Evolutionary conservation across 495 filamentous ascomycete genomes (phyloP).

Genomic region (Podospora sp.): DNA sequence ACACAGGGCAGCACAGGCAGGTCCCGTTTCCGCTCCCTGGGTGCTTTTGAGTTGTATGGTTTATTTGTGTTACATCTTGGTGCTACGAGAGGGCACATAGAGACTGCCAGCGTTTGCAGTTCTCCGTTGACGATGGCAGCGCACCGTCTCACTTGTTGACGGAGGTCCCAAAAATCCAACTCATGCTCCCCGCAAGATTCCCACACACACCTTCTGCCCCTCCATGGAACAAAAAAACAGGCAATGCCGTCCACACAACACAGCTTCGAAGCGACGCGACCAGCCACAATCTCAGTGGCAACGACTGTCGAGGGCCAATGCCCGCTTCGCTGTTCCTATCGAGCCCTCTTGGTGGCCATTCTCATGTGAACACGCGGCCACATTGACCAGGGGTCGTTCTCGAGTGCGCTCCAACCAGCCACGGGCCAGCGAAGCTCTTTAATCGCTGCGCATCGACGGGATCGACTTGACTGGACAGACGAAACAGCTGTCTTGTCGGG

Average conservation of each 20-base stretch:
- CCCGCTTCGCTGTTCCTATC: not conserved
- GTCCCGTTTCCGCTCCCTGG: too few species aligned
- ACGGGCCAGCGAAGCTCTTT: not conserved
- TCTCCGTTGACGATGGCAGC: too few species aligned
- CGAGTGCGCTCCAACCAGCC: constrained; percentile 10
- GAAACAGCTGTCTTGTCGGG: constrained; percentile 1
- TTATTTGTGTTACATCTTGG: too few species aligned
- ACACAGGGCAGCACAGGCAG: too few species aligned
- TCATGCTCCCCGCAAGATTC: not conserved
- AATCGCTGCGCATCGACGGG: not conserved
- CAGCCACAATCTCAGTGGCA: constrained; percentile 3
- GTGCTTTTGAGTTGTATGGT: too few species aligned
- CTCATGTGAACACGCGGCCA: constrained; percentile 24
- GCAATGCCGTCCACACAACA: not conserved
- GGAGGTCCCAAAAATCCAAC: too few species aligned
- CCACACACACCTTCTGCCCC: not conserved
- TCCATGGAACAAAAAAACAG: not conserved
- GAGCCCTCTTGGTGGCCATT: constrained; percentile 18
- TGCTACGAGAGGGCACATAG: too few species aligned
- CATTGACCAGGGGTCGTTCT: not conserved
- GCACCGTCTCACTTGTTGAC: too few species aligned
- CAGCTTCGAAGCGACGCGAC: constrained; percentile 3
- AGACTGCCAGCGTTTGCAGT: too few species aligned
- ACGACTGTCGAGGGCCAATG: constrained; percentile 5
- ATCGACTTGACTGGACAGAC: not conserved